These are phyloP conservation scores for Herpotrichia juniperi DNA, from an alignment of 2,329 filamentous ascomycete genomes.

Conservation along the genomic window DNA sequence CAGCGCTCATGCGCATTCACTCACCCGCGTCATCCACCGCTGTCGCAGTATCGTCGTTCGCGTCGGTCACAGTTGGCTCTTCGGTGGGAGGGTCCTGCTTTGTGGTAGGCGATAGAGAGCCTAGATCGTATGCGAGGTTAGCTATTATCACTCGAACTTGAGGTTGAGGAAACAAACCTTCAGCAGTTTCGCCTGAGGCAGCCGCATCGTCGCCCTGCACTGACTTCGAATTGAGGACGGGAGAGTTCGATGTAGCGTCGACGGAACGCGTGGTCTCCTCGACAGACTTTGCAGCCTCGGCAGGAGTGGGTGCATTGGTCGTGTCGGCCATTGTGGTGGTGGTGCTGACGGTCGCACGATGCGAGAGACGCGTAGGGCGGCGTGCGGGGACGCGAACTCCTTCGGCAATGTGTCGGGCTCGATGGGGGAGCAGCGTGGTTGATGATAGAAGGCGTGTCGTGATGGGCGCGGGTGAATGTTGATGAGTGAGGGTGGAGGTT, in stretches of 20 bases:
- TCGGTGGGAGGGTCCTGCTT: conserved; percentile 24
- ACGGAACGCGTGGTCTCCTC: conserved; percentile 39
- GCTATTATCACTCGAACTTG: conserved; percentile 8
- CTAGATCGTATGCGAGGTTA: conserved; percentile 28
- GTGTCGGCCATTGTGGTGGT: conserved; percentile 45
- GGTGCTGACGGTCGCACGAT: conserved; percentile 40
- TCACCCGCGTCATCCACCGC: conserved; percentile 31
- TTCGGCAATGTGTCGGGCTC: conserved; percentile 28
- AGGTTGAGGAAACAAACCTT: conserved; percentile 31
- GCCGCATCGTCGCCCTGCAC: conserved; percentile 35
- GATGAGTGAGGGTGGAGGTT: conserved; percentile 1
- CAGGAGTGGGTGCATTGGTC: conserved; percentile 30
- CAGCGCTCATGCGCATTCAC: conserved; percentile 10
- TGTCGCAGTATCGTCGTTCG: conserved; percentile 27
- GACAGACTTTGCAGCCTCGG: conserved; percentile 32
- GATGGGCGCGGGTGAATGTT: conserved; percentile 44
- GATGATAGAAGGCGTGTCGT: conserved; percentile 36
- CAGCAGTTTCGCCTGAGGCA: conserved; percentile 28
- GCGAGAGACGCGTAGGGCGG: conserved; percentile 42
- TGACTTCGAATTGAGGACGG: conserved; percentile 35
- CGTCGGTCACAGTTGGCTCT: conserved; percentile 29
- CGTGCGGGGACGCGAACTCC: conserved; percentile 37
- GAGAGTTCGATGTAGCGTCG: conserved; percentile 32
- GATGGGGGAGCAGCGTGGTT: conserved; percentile 32
- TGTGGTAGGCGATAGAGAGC: conserved; percentile 21